A percentile compares a stretch with the other conserved stretches of the same genome.
Evolutionary conservation across 2,329 filamentous ascomycete genomes (phyloP).

Genomic region (Apiospora koreana): DNA sequence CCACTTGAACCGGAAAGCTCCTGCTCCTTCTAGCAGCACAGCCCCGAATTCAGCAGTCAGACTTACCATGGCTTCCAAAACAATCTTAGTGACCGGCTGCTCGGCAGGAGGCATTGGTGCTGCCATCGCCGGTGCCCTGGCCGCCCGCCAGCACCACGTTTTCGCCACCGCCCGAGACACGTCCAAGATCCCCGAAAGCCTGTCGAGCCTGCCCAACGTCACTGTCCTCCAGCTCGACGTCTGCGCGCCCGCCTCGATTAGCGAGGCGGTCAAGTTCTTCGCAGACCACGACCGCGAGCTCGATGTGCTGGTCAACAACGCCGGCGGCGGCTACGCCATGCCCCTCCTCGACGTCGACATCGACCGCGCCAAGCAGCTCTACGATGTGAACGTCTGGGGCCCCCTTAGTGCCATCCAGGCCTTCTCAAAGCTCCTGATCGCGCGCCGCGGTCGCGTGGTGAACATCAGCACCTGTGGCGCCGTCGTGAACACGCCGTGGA

Average conservation of each 20-base stretch:
- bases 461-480: slow-evolving; percentile 41
- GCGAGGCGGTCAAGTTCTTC: background rate
- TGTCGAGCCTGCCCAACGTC: background rate
- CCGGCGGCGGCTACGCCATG: slow-evolving; percentile 10
- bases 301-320: slow-evolving; percentile 13
- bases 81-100: slow-evolving; percentile 15
- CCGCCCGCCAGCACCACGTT: slow-evolving; percentile 9
- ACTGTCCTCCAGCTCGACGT: background rate
- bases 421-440: slow-evolving; percentile 14
- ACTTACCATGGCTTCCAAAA: slow-evolving; percentile 9
- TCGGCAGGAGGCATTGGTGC: slow-evolving; percentile 14
- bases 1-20: background rate
- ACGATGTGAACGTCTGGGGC: slow-evolving; percentile 9
- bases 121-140: slow-evolving; percentile 11
- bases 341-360: slow-evolving; percentile 10
- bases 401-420: slow-evolving; percentile 6
- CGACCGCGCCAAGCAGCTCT: slow-evolving; percentile 2
- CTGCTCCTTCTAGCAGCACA: background rate
- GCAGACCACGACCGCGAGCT: background rate
- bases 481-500: slow-evolving; percentile 34
- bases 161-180: slow-evolving; percentile 14
- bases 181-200: slow-evolving; percentile 3
- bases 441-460: slow-evolving; percentile 30
- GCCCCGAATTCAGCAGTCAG: background rate
- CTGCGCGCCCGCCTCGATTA: background rate